phyloP scores from a whole-genome alignment of 2,329 filamentous ascomycete genomes.

The Penicillium polonicum region DNA sequence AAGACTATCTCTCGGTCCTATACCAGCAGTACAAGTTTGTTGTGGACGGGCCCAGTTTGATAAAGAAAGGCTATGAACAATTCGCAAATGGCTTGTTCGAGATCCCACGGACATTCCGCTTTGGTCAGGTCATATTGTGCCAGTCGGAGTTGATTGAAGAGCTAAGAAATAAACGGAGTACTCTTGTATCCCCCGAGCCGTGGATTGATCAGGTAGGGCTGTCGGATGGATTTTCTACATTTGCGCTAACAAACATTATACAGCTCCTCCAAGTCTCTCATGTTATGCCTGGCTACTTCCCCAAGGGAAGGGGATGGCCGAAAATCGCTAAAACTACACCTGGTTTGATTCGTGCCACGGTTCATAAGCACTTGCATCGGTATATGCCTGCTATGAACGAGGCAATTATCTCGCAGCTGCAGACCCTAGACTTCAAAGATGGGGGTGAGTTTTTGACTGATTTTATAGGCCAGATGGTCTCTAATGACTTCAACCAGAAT shows the following conservation, averaged over 20 bases:
- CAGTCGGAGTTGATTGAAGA: slow-evolving; percentile 22
- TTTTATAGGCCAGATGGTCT: neutral
- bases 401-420: slow-evolving; percentile 18
- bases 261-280: slow-evolving; percentile 34
- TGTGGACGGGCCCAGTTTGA: slow-evolving; percentile 18
- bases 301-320: slow-evolving; percentile 20
- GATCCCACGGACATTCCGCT: slow-evolving; percentile 25
- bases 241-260: neutral
- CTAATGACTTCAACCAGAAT: slow-evolving; percentile 8
- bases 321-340: slow-evolving; percentile 25
- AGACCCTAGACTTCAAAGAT: slow-evolving; percentile 5
- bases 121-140: slow-evolving; percentile 22
- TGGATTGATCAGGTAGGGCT: slow-evolving; percentile 24
- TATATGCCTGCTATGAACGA: slow-evolving; percentile 21
- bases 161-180: slow-evolving; percentile 14
- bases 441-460: slow-evolving; percentile 7
- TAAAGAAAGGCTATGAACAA: slow-evolving; percentile 17
- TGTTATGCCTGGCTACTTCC: slow-evolving; percentile 37
- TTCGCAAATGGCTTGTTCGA: slow-evolving; percentile 21
- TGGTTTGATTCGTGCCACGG: slow-evolving; percentile 22
- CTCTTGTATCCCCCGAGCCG: slow-evolving; percentile 20
- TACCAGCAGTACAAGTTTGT: slow-evolving; percentile 23
- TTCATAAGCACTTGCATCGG: slow-evolving; percentile 19
- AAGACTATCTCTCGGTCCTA: slow-evolving; percentile 11
- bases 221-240: neutral